phyloP scores from a whole-genome alignment of 192 early-diverging fungal genomes.

The Phlyctochytrium arcticum region DNA sequence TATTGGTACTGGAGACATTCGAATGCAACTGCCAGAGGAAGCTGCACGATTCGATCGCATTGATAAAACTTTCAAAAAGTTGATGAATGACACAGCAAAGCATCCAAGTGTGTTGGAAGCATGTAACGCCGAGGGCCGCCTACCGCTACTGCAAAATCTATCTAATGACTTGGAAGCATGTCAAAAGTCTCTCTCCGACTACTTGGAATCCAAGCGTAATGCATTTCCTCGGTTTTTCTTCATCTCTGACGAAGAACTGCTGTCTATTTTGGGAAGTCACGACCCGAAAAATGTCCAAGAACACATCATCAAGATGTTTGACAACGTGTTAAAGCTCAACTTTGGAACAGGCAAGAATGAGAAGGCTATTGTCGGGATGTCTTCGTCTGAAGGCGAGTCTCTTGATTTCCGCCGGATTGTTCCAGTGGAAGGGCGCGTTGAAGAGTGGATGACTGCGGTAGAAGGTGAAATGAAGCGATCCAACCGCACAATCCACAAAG shows the following conservation, averaged over 20 bases:
- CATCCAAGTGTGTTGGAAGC: conserved; percentile 51
- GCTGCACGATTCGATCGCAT: conserved; percentile 54
- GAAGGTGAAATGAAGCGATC: conserved; percentile 59
- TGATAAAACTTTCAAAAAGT: conserved; percentile 57
- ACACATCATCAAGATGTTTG: conserved; percentile 66
- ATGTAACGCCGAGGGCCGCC: conserved; percentile 48
- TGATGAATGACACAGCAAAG: conserved; percentile 57
- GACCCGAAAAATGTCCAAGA: conserved; percentile 60
- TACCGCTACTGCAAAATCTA: conserved; percentile 46
- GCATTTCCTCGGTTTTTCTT: conserved; percentile 61
- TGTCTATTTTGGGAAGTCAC: conserved; percentile 58
- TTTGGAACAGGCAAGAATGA: conserved; percentile 62
- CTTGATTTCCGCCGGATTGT: conserved; percentile 44
- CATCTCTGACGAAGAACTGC: conserved; percentile 60
- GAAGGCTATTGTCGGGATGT: conserved; percentile 55
- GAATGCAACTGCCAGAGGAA: conserved; percentile 58
- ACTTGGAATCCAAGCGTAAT: conserved; percentile 57
- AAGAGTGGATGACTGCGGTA: conserved; percentile 60
- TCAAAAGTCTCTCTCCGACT: conserved; percentile 60
- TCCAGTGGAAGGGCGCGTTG: conserved; percentile 52
- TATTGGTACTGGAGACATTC: conserved; percentile 55
- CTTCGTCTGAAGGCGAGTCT: conserved; percentile 52
- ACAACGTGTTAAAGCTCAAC: conserved; percentile 57
- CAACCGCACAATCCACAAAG: conserved; percentile 58
- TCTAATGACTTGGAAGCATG: conserved; percentile 54